Conservation (phyloP, 768 basidiomycete species). For the Suillus variegatus region DNA sequence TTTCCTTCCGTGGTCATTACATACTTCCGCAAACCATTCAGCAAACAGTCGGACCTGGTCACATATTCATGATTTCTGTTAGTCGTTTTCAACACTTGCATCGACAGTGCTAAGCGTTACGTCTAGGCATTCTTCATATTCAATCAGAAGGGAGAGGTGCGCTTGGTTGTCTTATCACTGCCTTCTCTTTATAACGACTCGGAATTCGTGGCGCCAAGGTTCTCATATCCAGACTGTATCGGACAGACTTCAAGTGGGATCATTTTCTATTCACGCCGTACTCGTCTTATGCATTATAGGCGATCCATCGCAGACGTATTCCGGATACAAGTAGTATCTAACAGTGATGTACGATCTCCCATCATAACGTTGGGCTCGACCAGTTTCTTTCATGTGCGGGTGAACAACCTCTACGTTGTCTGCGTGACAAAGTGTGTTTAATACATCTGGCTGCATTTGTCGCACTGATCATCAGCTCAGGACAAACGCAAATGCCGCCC, state of each 20-base stretch:
- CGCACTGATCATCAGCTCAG: slow-evolving; percentile 39
- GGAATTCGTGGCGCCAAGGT: slow-evolving; percentile 50
- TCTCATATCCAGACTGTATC: slow-evolving; percentile 93
- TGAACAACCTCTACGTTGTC: slow-evolving; percentile 94
- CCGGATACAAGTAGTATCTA: slow-evolving; percentile 98
- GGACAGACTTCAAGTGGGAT: slow-evolving; percentile 93
- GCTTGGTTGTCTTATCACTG: slow-evolving; percentile 18
- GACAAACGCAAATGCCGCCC: slow-evolving; percentile 95
- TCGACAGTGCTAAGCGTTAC: not conserved
- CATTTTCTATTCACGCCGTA: slow-evolving; percentile 13
- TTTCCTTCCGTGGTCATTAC: not conserved
- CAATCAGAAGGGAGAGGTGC: slow-evolving; percentile 98
- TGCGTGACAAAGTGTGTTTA: slow-evolving; percentile 87
- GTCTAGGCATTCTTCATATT: slow-evolving; percentile 97
- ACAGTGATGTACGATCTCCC: slow-evolving; percentile 94
- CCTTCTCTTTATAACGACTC: slow-evolving; percentile 8
- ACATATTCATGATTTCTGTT: slow-evolving; percentile 47
- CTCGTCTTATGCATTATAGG: slow-evolving; percentile 40
- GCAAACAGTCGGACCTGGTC: not conserved
- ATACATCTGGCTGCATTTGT: not conserved
- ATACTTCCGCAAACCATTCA: slow-evolving; percentile 3
- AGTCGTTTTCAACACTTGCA: slow-evolving; percentile 19
- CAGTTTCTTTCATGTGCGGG: slow-evolving; percentile 96
- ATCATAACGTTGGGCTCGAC: slow-evolving; percentile 98
- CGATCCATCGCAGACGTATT: slow-evolving; percentile 98